Conservation (phyloP, 768 basidiomycete genomes). For the Termitomyces sp. region DNA sequence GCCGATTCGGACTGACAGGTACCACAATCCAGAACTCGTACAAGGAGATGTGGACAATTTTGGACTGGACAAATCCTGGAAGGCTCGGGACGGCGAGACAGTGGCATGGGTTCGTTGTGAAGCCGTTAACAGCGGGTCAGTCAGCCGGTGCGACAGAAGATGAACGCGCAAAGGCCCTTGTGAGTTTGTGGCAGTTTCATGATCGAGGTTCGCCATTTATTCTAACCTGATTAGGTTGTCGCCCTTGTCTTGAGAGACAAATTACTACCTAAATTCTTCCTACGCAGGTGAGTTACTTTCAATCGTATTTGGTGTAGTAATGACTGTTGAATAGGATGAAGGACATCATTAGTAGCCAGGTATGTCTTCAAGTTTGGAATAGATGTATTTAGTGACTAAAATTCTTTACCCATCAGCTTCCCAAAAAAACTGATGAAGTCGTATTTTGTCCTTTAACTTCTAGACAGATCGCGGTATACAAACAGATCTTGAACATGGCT, state of each 20-base stretch:
- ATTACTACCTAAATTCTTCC: slow-evolving; percentile 78
- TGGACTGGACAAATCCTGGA: slow-evolving; percentile 90
- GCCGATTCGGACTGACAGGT: slow-evolving; percentile 86
- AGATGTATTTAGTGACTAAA: not conserved
- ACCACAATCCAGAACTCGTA: slow-evolving; percentile 83
- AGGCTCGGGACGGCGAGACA: slow-evolving; percentile 66
- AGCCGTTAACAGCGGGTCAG: slow-evolving; percentile 68
- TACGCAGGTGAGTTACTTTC: slow-evolving; percentile 54
- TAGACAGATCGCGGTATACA: slow-evolving; percentile 72
- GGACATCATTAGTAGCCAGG: slow-evolving; percentile 69
- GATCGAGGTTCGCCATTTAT: not conserved
- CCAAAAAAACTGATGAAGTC: slow-evolving; percentile 84
- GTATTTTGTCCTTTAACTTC: slow-evolving; percentile 88
- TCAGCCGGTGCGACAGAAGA: slow-evolving; percentile 61
- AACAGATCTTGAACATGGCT: slow-evolving; percentile 57
- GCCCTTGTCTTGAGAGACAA: slow-evolving; percentile 61
- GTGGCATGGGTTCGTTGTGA: slow-evolving; percentile 72
- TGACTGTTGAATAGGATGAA: slow-evolving; percentile 52
- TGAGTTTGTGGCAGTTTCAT: slow-evolving; percentile 21
- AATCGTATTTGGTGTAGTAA: not conserved
- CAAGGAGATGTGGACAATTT: slow-evolving; percentile 86
- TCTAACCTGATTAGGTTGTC: slow-evolving; percentile 38
- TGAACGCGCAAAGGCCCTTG: slow-evolving; percentile 52
- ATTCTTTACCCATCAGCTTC: slow-evolving; percentile 50
- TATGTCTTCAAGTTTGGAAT: slow-evolving; percentile 15